A percentile compares a stretch with the other conserved stretches of the same genome.
phyloP scores from a whole-genome alignment of 75 land plant genomes.

The Isoetes taiwanensis region DNA sequence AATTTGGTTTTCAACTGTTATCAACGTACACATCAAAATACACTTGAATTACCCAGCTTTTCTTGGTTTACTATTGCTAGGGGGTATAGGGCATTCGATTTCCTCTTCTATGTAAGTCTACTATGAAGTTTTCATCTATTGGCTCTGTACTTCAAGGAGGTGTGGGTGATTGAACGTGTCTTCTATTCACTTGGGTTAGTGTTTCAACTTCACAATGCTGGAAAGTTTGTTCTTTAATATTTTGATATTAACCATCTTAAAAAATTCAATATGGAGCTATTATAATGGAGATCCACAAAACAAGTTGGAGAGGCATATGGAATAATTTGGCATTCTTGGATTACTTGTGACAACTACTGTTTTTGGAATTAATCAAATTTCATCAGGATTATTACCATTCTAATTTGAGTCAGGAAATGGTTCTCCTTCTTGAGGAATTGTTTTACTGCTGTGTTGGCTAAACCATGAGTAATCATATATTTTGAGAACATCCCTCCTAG shows the following conservation, averaged over 20 bases:
- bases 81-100: conserved; percentile 24
- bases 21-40: conserved; percentile 33
- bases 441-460: too few relatives aligned
- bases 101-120: conserved; percentile 25
- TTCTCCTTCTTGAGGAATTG: too few relatives aligned
- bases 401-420: too few relatives aligned
- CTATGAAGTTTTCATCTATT: too few relatives aligned
- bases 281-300: conserved; percentile 31
- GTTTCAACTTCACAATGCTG: background rate
- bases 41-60: conserved; percentile 28
- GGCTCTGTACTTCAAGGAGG: too few relatives aligned
- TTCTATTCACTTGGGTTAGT: conserved; percentile 23
- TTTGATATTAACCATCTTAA: too few relatives aligned
- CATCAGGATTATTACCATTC: too few relatives aligned
- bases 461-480: too few relatives aligned
- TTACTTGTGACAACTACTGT: conserved; percentile 14
- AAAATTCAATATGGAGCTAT: conserved; percentile 19
- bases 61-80: conserved; percentile 13
- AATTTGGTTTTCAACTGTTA: conserved; percentile 30
- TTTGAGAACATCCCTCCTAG: too few relatives aligned
- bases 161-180: conserved; percentile 23
- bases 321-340: conserved; percentile 18
- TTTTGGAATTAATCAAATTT: conserved; percentile 10
- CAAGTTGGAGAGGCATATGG: conserved; percentile 19
- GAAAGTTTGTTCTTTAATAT: too few relatives aligned